phyloP scores from a whole-genome alignment of 106 monocot species.

The Posidonia australis region DNA sequence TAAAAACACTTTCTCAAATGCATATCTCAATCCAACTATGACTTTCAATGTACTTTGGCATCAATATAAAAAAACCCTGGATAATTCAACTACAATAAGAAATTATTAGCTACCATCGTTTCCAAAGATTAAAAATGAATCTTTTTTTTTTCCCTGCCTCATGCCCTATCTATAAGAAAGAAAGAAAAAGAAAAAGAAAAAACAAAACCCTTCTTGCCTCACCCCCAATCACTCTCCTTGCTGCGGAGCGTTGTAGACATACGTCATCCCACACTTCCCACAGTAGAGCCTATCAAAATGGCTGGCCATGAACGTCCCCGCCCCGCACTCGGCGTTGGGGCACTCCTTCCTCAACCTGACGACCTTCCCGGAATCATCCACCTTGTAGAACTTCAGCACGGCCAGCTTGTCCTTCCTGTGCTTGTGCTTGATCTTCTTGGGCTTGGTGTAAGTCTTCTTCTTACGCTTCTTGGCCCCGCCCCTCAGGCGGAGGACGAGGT shows the following conservation, averaged over 20 bases:
- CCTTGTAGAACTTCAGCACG: slow-evolving; percentile 25
- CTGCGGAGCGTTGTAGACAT: slow-evolving; percentile 9
- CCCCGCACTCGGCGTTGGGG: slow-evolving; percentile 26
- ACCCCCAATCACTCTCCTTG: no score
- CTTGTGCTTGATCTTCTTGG: slow-evolving; percentile 29
- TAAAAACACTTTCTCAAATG: no score
- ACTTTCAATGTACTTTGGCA: no score
- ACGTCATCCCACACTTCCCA: slow-evolving; percentile 15
- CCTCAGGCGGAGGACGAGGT: slow-evolving; percentile 21
- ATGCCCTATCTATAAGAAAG: no score
- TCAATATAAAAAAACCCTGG: no score
- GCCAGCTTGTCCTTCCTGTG: slow-evolving; percentile 27
- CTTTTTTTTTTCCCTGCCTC: no score
- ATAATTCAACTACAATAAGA: no score
- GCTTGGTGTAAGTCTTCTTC: slow-evolving; percentile 29
- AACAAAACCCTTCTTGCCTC: no score
- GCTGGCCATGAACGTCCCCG: slow-evolving; percentile 25
- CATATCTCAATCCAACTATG: no score
- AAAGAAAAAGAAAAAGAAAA: no score
- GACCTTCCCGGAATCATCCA: slow-evolving; percentile 20
- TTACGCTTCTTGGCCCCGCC: slow-evolving; percentile 24
- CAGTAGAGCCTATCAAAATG: slow-evolving; percentile 20
- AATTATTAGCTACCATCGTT: no score
- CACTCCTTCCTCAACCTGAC: slow-evolving; percentile 22
- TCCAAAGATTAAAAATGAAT: no score